Base-by-base conservation (phyloP, 805 yeast species). In the Schizosaccharomyces osmophilus region DNA sequence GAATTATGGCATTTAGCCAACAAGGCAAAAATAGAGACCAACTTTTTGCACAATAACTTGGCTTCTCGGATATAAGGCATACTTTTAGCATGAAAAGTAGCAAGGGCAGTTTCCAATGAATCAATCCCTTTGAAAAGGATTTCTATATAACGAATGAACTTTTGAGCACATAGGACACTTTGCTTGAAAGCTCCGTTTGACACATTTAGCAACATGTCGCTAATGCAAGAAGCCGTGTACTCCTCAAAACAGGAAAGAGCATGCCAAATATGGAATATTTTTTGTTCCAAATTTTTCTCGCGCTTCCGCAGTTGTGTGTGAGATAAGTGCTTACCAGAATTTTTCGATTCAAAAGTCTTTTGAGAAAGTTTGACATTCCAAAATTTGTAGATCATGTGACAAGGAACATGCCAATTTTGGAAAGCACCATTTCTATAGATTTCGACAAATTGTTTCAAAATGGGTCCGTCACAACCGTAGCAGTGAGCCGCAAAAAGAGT, bases 401-500 rank as follows among this genome's bases (percentile, higher is more conserved):
- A 93, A 70, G 94, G 97, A 1, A 97, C 97, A 72, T 93, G 99
- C 99, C 99, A 93, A 69, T 87, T 95, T 70, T 89, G 95, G 63
- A 85, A 84, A 66, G 83, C 79, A 26, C 96, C 96, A 60, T 96
- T 95, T 66, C 93, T 78, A 64, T 82, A 86, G 57, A 90, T 81
- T 71, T 90, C 96, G 45, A 90, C 95, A 71, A 88, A 93, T 69
- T 93, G 97, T 69, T 88, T 88, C 45, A 94, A 79, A 61, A 94
- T 93, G 1, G 97, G 86, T 45, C 86, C 83, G 63, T 82, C 79
- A 73, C 99, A 93, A 41, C 97, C 96, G 73, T 87, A 94, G 73
- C 99, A 93, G 62, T 83, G 82, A 41, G 84, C 83, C 1, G 97
- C 95, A 70, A 82, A 84, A 60, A 80, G 74, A 65, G 82, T 82